A percentile compares a stretch with the other conserved stretches of the same genome.
These are phyloP conservation scores for Suillus fuscotomentosus DNA, from an alignment of 768 basidiomycete species.

Conservation along the genomic window DNA sequence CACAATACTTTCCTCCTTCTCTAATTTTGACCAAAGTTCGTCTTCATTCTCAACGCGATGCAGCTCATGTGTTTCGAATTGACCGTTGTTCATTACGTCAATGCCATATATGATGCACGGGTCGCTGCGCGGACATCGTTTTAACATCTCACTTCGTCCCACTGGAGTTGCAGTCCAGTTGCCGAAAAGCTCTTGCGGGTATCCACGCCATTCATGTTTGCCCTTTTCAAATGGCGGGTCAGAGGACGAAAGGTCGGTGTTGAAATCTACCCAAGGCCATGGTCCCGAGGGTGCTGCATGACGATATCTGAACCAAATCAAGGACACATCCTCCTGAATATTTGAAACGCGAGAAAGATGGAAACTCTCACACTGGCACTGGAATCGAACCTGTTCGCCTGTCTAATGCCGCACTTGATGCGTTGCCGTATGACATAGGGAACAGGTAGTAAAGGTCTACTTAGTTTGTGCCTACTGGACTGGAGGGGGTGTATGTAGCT, in stretches of 20 bases:
- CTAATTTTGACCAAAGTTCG: constrained; percentile 28
- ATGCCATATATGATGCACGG: not conserved
- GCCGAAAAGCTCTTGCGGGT: constrained; percentile 52
- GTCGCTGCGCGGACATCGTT: not conserved
- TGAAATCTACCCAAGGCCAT: constrained; percentile 43
- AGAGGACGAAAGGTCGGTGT: constrained; percentile 18
- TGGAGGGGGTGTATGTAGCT: not conserved
- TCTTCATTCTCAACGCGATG: too few relatives aligned
- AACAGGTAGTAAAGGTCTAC: too few relatives aligned
- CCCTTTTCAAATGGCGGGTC: not conserved
- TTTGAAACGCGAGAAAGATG: not conserved
- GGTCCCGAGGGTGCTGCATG: constrained; percentile 40
- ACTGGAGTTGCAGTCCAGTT: constrained; percentile 55
- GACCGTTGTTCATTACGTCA: not conserved
- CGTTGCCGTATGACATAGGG: too few relatives aligned
- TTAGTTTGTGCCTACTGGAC: not conserved
- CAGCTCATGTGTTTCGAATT: constrained; percentile 14
- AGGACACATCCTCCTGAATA: not conserved
- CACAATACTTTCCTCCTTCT: constrained; percentile 18
- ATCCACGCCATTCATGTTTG: constrained; percentile 30
- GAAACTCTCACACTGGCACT: not conserved
- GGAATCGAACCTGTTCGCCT: not conserved
- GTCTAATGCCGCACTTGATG: not conserved
- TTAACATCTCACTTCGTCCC: constrained; percentile 29
- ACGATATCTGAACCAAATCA: constrained; percentile 23